Evolutionary conservation across 495 filamentous ascomycete genomes (phyloP).

Genomic region (Articulospora tetracladia): DNA sequence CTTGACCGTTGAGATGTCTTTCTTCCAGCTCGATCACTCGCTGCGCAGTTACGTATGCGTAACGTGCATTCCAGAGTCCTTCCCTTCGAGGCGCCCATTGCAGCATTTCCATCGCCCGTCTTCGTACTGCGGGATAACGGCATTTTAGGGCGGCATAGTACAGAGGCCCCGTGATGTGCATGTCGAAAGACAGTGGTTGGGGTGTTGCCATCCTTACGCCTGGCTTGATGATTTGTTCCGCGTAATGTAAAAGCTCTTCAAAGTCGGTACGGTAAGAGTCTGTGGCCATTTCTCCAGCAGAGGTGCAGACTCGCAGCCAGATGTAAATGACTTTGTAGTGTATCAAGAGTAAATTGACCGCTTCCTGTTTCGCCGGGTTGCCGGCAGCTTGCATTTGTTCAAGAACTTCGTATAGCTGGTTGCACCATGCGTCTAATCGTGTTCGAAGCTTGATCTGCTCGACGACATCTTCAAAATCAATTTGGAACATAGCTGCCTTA

Average conservation of each 20-base stretch:
- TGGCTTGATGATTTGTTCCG: slow-evolving; percentile 7
- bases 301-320: slow-evolving; percentile 13
- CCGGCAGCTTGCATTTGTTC: slow-evolving; percentile 12
- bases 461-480: slow-evolving; percentile 10
- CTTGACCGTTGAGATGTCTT: slow-evolving; percentile 13
- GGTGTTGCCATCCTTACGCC: slow-evolving; percentile 10
- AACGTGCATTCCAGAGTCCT: slow-evolving; percentile 35
- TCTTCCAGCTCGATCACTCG: slow-evolving; percentile 17
- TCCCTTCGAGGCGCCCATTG: slow-evolving; percentile 34
- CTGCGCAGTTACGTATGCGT: slow-evolving; percentile 6
- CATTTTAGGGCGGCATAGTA: slow-evolving; percentile 36
- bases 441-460: slow-evolving; percentile 11
- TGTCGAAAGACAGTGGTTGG: slow-evolving; percentile 21
- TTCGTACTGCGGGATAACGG: slow-evolving; percentile 37
- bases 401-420: slow-evolving; percentile 13
- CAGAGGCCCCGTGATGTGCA: slow-evolving; percentile 31
- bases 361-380: slow-evolving; percentile 13
- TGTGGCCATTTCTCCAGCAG: slow-evolving; percentile 5
- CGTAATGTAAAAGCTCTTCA: slow-evolving; percentile 12
- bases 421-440: slow-evolving; percentile 8
- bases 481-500: slow-evolving; percentile 13
- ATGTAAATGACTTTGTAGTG: slow-evolving; percentile 16
- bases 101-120: slow-evolving; percentile 35
- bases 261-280: slow-evolving; percentile 11
- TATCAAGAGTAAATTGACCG: slow-evolving; percentile 9